Conservation (phyloP, 2,329 filamentous ascomycete genomes). For the Orbilia quercus region DNA sequence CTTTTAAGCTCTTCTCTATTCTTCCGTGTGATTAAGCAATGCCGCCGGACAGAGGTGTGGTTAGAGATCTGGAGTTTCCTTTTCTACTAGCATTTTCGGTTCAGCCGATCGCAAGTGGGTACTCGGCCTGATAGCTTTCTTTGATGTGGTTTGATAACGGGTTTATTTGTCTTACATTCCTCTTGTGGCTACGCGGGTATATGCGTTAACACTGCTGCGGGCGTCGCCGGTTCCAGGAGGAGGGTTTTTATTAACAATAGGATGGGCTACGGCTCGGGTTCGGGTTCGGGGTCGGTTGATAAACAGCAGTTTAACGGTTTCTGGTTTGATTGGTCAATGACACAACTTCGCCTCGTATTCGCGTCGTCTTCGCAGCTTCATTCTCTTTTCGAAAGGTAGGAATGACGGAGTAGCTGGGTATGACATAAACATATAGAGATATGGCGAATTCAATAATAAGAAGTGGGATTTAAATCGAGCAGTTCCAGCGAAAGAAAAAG, state of each 20-base stretch:
- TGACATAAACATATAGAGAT: too few species aligned
- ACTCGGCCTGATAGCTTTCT: too few species aligned
- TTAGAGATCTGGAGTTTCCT: not conserved
- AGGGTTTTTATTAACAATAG: conserved; percentile 11
- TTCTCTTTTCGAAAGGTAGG: not conserved
- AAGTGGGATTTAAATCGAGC: not conserved
- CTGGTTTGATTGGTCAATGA: not conserved
- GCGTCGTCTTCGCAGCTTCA: not conserved
- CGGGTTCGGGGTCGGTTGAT: not conserved
- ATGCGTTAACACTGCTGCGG: conserved; percentile 17
- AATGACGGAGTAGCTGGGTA: too few species aligned
- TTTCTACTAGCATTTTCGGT: conserved; percentile 9
- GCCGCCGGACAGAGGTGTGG: not conserved
- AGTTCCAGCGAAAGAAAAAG: not conserved
- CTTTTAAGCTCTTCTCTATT: conserved; percentile 14
- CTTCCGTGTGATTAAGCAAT: conserved; percentile 26
- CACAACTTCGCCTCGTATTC: not conserved
- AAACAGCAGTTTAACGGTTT: not conserved
- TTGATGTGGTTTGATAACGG: conserved; percentile 41
- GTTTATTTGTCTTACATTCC: conserved; percentile 18
- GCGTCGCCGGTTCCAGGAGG: conserved; percentile 30
- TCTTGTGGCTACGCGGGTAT: conserved; percentile 2
- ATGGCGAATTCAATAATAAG: not conserved
- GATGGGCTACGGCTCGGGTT: not conserved
- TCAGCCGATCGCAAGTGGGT: conserved; percentile 17